These are phyloP conservation scores for Candida sithepensis DNA, from an alignment of 805 yeast species.

Conservation along the genomic window DNA sequence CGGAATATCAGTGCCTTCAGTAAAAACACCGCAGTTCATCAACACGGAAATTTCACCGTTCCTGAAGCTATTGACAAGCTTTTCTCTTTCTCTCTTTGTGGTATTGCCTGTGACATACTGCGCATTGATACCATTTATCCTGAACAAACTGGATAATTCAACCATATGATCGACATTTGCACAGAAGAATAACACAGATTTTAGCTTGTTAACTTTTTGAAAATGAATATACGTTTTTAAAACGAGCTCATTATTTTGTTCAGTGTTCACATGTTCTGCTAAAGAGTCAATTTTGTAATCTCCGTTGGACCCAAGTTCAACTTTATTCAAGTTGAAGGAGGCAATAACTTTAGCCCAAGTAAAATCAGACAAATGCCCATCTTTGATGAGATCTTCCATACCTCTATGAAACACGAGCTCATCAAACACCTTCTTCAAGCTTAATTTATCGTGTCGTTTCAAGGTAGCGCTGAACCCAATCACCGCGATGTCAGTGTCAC, in stretches of 20 bases:
- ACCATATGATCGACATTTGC: constrained; percentile 68
- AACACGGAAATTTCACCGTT: constrained; percentile 64
- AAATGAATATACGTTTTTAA: constrained; percentile 49
- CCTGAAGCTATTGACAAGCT: constrained; percentile 54
- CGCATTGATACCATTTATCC: constrained; percentile 60
- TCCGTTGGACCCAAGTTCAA: constrained; percentile 28
- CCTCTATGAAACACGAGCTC: constrained; percentile 69
- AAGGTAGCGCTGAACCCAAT: constrained; percentile 90
- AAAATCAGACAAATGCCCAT: constrained; percentile 68
- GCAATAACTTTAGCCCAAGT: constrained; percentile 56
- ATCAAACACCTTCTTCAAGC: constrained; percentile 60
- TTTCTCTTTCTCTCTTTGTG: constrained; percentile 44
- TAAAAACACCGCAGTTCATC: constrained; percentile 84
- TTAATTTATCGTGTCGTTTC: constrained; percentile 66
- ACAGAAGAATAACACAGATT: constrained; percentile 73
- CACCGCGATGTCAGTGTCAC: constrained; percentile 46
- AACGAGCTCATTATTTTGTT: constrained; percentile 52
- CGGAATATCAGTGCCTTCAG: constrained; percentile 95
- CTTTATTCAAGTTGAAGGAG: constrained; percentile 26
- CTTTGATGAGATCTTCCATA: constrained; percentile 60
- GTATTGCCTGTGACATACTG: constrained; percentile 71
- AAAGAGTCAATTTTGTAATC: constrained; percentile 56
- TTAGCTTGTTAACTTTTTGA: constrained; percentile 36
- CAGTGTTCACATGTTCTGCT: constrained; percentile 52
- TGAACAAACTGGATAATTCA: constrained; percentile 49